Percentiles rank a stretch among this genome's conserved stretches.
These are phyloP conservation scores for Drechslera avenae DNA, from an alignment of 2,329 filamentous ascomycete genomes.

Conservation along the genomic window DNA sequence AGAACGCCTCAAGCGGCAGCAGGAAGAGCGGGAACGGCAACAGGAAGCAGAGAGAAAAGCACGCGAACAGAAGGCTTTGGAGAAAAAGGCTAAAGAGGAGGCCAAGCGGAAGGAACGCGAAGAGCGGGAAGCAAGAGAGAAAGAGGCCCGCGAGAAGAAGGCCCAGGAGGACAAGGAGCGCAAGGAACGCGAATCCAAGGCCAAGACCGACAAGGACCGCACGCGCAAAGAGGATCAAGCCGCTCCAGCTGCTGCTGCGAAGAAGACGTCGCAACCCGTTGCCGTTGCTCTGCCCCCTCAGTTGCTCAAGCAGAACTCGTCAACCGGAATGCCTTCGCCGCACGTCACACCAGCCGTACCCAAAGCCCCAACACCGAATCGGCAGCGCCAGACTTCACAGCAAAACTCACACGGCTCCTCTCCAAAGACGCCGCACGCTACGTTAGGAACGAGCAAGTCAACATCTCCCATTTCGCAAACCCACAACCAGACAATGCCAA, in stretches of 20 bases:
- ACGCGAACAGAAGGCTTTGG: slow-evolving; percentile 76
- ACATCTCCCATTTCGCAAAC: slow-evolving; percentile 67
- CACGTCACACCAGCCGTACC: slow-evolving; percentile 82
- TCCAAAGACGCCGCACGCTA: slow-evolving; percentile 68
- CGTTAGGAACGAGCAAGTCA: slow-evolving; percentile 56
- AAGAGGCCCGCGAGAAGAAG: slow-evolving; percentile 73
- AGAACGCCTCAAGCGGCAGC: slow-evolving; percentile 76
- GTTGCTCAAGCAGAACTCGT: slow-evolving; percentile 58
- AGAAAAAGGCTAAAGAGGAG: slow-evolving; percentile 76
- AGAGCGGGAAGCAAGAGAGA: slow-evolving; percentile 67
- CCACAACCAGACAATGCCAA: slow-evolving; percentile 68
- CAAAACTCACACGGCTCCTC: slow-evolving; percentile 73
- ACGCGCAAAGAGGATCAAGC: slow-evolving; percentile 51
- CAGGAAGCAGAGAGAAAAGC: slow-evolving; percentile 84
- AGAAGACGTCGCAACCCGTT: slow-evolving; percentile 48
- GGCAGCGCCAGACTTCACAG: slow-evolving; percentile 77
- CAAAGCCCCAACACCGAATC: slow-evolving; percentile 80
- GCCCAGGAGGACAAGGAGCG: slow-evolving; percentile 62
- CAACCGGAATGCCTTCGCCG: slow-evolving; percentile 70
- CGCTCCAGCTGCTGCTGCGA: slow-evolving; percentile 36
- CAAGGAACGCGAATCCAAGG: slow-evolving; percentile 65
- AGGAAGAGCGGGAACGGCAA: slow-evolving; percentile 85
- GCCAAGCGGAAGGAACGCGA: slow-evolving; percentile 79
- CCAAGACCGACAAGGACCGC: slow-evolving; percentile 51
- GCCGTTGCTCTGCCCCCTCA: slow-evolving; percentile 59